Evolutionary conservation across 495 filamentous ascomycete species (phyloP).

Genomic region (Trichoderma reesei): DNA sequence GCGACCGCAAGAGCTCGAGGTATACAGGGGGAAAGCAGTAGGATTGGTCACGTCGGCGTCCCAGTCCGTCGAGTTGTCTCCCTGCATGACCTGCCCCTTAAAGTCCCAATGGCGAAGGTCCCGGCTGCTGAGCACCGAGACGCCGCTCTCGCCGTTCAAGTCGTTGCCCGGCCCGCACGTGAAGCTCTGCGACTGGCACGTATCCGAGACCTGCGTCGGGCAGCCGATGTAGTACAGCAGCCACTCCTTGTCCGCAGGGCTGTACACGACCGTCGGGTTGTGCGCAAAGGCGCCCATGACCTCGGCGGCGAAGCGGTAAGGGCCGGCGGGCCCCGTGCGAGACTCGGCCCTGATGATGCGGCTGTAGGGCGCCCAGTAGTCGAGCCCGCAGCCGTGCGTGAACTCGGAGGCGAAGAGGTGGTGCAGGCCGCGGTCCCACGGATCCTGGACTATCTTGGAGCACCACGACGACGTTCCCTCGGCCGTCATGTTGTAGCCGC

Average conservation of each 20-base stretch:
- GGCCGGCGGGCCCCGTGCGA: constrained; percentile 24
- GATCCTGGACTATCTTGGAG: constrained; percentile 28
- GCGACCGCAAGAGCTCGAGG: not conserved
- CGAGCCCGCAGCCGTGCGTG: constrained; percentile 26
- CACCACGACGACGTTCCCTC: constrained; percentile 32
- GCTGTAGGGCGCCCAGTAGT: constrained; percentile 30
- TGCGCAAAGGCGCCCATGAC: constrained; percentile 27
- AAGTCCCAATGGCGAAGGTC: constrained; percentile 16
- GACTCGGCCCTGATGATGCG: constrained; percentile 30
- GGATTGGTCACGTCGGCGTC: constrained; percentile 26
- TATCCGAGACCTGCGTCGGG: not conserved
- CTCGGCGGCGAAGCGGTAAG: constrained; percentile 25
- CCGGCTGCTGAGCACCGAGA: constrained; percentile 14
- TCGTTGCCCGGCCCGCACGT: constrained; percentile 18
- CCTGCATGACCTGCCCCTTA: constrained; percentile 15
- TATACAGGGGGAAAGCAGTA: constrained; percentile 22
- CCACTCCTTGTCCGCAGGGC: constrained; percentile 24
- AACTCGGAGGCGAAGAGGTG: constrained; percentile 30
- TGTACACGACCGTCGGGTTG: constrained; percentile 30
- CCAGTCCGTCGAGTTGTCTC: constrained; percentile 13
- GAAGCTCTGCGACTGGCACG: constrained; percentile 7
- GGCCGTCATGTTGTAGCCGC: constrained; percentile 27
- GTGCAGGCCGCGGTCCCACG: constrained; percentile 19
- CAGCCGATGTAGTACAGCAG: constrained; percentile 31
- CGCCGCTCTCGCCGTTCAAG: constrained; percentile 17